These are phyloP conservation scores for Friedmanniomyces simplex DNA, from an alignment of 495 filamentous ascomycete species.

Conservation along the genomic window DNA sequence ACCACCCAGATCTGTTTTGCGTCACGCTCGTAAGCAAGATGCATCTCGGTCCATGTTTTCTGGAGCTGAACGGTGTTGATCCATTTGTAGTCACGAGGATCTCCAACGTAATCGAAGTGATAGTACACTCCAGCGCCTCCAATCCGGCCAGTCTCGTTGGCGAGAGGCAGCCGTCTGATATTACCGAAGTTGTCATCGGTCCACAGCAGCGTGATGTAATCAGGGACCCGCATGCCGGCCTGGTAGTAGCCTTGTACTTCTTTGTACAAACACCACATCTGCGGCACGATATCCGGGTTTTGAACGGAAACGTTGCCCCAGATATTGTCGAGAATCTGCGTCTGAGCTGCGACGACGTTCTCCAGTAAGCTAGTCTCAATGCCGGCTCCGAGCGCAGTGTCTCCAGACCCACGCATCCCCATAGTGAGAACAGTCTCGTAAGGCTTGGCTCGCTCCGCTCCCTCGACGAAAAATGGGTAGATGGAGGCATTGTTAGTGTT, in stretches of 20 bases:
- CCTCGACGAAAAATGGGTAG: slow-evolving; percentile 55
- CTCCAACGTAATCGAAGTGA: slow-evolving; percentile 52
- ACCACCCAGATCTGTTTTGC: slow-evolving; percentile 65
- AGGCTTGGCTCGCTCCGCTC: slow-evolving; percentile 50
- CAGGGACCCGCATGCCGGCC: slow-evolving; percentile 53
- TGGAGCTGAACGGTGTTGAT: slow-evolving; percentile 59
- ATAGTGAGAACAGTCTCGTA: slow-evolving; percentile 59
- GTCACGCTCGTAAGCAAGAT: slow-evolving; percentile 48
- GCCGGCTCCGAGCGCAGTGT: slow-evolving; percentile 46
- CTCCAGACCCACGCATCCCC: slow-evolving; percentile 63
- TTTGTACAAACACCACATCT: slow-evolving; percentile 50
- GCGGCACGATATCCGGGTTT: slow-evolving; percentile 49
- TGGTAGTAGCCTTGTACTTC: slow-evolving; percentile 52
- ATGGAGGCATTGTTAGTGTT: slow-evolving; percentile 55
- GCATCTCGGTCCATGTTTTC: slow-evolving; percentile 57
- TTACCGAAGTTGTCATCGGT: slow-evolving; percentile 68
- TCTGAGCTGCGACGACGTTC: slow-evolving; percentile 49
- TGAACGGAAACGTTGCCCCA: slow-evolving; percentile 33
- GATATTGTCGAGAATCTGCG: slow-evolving; percentile 45
- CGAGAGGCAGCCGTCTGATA: slow-evolving; percentile 52
- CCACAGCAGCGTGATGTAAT: slow-evolving; percentile 64
- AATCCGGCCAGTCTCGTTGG: slow-evolving; percentile 46
- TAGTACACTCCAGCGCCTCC: slow-evolving; percentile 71
- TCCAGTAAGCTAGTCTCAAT: slow-evolving; percentile 51
- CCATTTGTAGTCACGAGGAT: slow-evolving; percentile 56